Base-by-base conservation (phyloP, 2,329 filamentous ascomycete genomes). In the Calonectria pteridis region DNA sequence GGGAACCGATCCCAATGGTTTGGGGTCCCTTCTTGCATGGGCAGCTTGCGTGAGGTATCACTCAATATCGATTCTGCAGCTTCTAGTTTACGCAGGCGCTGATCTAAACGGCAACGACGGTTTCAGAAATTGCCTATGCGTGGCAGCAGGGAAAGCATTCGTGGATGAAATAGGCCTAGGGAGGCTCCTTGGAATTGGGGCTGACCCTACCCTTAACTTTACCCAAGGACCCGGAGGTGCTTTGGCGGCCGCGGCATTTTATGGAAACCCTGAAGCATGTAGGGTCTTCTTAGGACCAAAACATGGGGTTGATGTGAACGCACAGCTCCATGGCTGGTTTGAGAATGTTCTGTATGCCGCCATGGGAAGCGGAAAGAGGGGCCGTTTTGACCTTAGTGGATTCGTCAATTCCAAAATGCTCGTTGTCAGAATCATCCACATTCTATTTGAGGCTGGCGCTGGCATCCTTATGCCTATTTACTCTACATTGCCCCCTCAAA, bases 1-100 rank as follows among this genome's bases (percentile, higher is more conserved):
- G 13, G 64, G 64, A 35, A 49, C 64, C 13, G 31, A 67, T 26
- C 64, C 64, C 4, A 67, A 67, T 20, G 35, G 35, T 31, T n/a
- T 28, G 20, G 31, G 20, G 13, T 14, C 35, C 35, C 35, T 14
- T 14, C 9, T 37, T 3, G 35, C 14, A 37, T 2, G 11, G 23
- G 16, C 29, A 23, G 13, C 28, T n/a, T n/a, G n/a, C n/a, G n/a
- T n/a, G n/a, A n/a, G n/a, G n/a, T n/a, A n/a, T n/a, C n/a, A n/a
- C n/a, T n/a, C n/a, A n/a, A n/a, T n/a, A n/a, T n/a, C n/a, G n/a
- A n/a, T n/a, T n/a, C n/a, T n/a, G n/a, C n/a, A n/a, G n/a, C n/a
- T n/a, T n/a, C n/a, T n/a, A n/a, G n/a, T n/a, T n/a, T n/a, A 20
- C 1, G 31, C 53, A 16, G 53, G 53, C 6, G 53, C 53, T 29